Evolutionary conservation across 805 yeast species (phyloP).

Genomic region (Saccharomycopsis guyanensis): DNA sequence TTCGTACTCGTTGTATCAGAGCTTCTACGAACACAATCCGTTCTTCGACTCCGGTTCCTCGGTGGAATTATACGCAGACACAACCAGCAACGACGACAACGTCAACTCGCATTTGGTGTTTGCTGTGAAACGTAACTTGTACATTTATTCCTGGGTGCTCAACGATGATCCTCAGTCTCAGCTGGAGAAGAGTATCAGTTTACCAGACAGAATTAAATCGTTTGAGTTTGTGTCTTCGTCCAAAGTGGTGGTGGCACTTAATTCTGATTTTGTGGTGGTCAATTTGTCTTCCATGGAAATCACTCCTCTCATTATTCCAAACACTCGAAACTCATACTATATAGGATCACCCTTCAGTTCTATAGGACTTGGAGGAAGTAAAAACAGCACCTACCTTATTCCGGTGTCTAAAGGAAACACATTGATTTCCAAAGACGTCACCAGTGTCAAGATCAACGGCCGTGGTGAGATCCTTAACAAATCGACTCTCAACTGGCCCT

Average conservation of each 20-base stretch:
- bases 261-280: conserved; percentile 14
- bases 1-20: conserved; percentile 17
- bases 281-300: conserved; percentile 5
- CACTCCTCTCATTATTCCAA: conserved; percentile 9
- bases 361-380: conserved; percentile 8
- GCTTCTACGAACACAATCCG: conserved; percentile 18
- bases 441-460: conserved; percentile 9
- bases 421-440: conserved; percentile 6
- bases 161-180: background rate
- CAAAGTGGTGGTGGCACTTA: conserved; percentile 11
- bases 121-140: conserved; percentile 12
- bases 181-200: background rate
- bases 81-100: conserved; percentile 1
- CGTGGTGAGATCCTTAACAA: conserved; percentile 9
- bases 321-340: conserved; percentile 3
- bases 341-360: conserved; percentile 14
- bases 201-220: conserved; percentile 14
- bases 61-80: background rate
- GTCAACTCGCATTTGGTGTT: conserved; percentile 14
- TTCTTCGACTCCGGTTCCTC: conserved; percentile 5
- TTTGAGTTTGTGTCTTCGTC: conserved; percentile 15
- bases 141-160: conserved; percentile 8
- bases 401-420: conserved; percentile 7
- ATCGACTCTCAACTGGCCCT: conserved; percentile 6
- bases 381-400: background rate